Conservation (phyloP, 257 asterid species). For the Petunia axillaris region DNA sequence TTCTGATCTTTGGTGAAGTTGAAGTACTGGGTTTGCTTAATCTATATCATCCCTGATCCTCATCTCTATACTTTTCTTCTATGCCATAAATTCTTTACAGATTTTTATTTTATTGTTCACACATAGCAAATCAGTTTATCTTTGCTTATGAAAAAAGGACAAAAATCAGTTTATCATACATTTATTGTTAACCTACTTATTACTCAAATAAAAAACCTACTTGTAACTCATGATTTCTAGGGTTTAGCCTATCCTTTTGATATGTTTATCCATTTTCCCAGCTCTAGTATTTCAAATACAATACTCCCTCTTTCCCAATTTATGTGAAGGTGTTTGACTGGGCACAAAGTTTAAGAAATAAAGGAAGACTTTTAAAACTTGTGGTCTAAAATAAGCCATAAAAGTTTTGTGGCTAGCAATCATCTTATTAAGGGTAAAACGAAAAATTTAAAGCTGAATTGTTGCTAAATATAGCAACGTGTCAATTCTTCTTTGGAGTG, state of each 20-base stretch:
- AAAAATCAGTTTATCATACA: not conserved
- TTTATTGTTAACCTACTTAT: not conserved
- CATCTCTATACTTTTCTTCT: not conserved
- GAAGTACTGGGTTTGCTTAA: not conserved
- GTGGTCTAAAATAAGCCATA: no score
- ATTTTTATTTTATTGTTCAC: not conserved
- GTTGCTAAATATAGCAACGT: no score
- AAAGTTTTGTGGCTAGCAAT: no score
- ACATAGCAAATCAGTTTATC: not conserved
- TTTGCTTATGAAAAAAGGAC: no score
- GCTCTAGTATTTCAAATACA: not conserved
- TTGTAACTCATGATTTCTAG: not conserved
- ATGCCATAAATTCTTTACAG: not conserved
- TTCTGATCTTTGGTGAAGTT: slow-evolving; percentile 17
- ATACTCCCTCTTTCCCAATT: not conserved
- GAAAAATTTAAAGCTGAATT: no score
- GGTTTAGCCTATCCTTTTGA: not conserved
- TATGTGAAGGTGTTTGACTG: no score
- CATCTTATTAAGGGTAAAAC: no score
- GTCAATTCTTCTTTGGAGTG: no score
- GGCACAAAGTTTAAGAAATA: no score
- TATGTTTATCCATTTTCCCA: slow-evolving; percentile 11
- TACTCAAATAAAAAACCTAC: not conserved
- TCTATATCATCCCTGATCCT: not conserved
- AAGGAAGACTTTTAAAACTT: no score